Base-by-base conservation (phyloP, 208 protist species). In the Herpetomonas tarakana region DNA sequence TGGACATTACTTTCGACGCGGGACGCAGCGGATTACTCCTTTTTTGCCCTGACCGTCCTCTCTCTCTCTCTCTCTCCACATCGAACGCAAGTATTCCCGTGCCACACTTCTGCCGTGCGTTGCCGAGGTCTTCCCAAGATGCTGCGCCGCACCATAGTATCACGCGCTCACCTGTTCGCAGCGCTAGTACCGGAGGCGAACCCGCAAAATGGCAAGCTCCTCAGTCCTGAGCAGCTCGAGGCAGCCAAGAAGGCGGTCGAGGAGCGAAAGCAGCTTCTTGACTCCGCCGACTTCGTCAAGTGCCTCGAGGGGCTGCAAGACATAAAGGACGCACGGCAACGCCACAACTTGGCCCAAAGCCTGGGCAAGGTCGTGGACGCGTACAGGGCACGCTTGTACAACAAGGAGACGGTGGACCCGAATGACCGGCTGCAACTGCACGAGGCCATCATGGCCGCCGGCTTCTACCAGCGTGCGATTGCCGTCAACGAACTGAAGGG, bases 401-500 rank as follows among this genome's bases (percentile, higher is more conserved):
- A 79, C 19, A 83, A 81, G 49, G 58, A 70, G 39, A 70, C 55
- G 41, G 70, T 19, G 6, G 78, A 96, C 58, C 78, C 86, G 19
- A 73, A 77, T 19, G 66, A 73, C 11, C 86, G 90, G 9, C 67
- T 93, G 21, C 77, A 92, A 62, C 51, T 96, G 2, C 90, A 96
- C 55, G 86, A 96, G 54, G 77, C 77, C n/a, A 86, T 96, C 59
- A 96, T 96, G 90, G 90, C 81, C 9, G 79, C 81, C 2, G 90
- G 90, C 28, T 96, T 89, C 65, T 93, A 96, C 62, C 71, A 82
- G 39, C 75, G 86, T 7, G 70, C 71, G 16, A 77, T 83, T 24
- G 86, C 62, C 52, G 49, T 65, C 0, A 92, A 62, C n/a, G 71
- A 81, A 27, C 72, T 93, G 6, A 77, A 89, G 31, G 86, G 86